A percentile compares a stretch with the other conserved stretches of the same genome.
phyloP scores from a whole-genome alignment of 805 yeast genomes.

The Pichia exigua region DNA sequence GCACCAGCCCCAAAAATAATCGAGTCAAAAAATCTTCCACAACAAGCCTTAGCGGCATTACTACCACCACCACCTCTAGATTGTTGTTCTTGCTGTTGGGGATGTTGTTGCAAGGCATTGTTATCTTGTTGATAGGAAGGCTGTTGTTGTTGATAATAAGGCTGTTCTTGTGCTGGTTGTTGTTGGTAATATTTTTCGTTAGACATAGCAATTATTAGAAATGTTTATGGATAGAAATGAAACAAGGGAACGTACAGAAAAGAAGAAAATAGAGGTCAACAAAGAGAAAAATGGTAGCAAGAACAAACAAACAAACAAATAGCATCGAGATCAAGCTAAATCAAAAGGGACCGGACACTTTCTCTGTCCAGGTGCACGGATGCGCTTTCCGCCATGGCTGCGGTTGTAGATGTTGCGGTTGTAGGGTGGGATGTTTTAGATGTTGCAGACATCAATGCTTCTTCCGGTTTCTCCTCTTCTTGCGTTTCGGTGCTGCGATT shows the following conservation, averaged over 20 bases:
- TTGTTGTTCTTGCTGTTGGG: conserved; percentile 13
- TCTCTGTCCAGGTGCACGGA: background rate
- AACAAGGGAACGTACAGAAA: background rate
- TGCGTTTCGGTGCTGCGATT: conserved; percentile 3
- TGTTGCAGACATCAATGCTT: background rate
- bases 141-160: conserved; percentile 3
- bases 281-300: no score
- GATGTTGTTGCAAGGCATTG: conserved; percentile 8
- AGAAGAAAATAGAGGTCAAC: background rate
- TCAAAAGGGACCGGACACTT: background rate
- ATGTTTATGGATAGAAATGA: background rate
- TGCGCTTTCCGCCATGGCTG: background rate
- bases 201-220: background rate
- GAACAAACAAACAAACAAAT: no score
- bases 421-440: background rate
- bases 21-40: conserved; percentile 77
- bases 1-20: conserved; percentile 97
- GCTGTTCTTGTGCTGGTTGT: conserved; percentile 5
- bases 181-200: background rate
- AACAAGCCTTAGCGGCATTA: conserved; percentile 43
- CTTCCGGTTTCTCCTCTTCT: conserved; percentile 11
- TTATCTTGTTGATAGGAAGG: conserved; percentile 4
- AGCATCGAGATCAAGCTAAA: background rate
- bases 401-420: background rate
- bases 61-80: conserved; percentile 17